Conservation (phyloP, 2,329 filamentous ascomycete genomes). For the Madurella mycetomatis region DNA sequence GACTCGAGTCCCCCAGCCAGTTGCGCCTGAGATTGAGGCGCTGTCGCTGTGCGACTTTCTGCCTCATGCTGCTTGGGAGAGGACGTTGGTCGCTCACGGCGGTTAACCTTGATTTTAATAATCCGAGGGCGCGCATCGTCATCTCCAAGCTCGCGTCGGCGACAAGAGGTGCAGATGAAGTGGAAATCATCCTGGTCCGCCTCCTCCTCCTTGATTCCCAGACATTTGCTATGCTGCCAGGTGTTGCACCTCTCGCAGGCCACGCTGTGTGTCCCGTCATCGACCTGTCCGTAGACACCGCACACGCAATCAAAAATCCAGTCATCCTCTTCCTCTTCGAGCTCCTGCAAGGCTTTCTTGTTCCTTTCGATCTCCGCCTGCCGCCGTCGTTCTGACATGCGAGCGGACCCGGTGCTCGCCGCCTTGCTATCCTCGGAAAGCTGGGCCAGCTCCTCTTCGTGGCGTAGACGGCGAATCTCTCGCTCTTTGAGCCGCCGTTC, state of each 20-base stretch:
- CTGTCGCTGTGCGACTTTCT: not conserved
- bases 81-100: conserved; percentile 26
- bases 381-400: conserved; percentile 74
- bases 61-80: conserved; percentile 15
- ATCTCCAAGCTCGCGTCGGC: conserved; percentile 59
- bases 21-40: conserved; percentile 7
- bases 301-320: conserved; percentile 97
- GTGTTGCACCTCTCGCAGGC: conserved; percentile 91
- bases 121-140: conserved; percentile 52
- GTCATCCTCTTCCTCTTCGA: conserved; percentile 67
- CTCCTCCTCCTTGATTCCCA: conserved; percentile 71
- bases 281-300: conserved; percentile 84
- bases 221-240: conserved; percentile 95
- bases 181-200: conserved; percentile 83
- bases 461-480: conserved; percentile 73
- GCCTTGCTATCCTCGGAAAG: conserved; percentile 72
- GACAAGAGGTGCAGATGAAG: conserved; percentile 78
- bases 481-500: conserved; percentile 84
- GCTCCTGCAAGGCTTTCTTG: conserved; percentile 68
- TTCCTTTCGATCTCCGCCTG: conserved; percentile 77
- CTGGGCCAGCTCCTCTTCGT: conserved; percentile 77
- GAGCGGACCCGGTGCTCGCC: conserved; percentile 49
- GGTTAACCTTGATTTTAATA: conserved; percentile 51
- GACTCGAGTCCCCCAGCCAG: conserved; percentile 26
- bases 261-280: conserved; percentile 90